These are phyloP conservation scores for Pestalotiopsis sp. DNA, from an alignment of 2,329 filamentous ascomycete genomes.

Conservation along the genomic window DNA sequence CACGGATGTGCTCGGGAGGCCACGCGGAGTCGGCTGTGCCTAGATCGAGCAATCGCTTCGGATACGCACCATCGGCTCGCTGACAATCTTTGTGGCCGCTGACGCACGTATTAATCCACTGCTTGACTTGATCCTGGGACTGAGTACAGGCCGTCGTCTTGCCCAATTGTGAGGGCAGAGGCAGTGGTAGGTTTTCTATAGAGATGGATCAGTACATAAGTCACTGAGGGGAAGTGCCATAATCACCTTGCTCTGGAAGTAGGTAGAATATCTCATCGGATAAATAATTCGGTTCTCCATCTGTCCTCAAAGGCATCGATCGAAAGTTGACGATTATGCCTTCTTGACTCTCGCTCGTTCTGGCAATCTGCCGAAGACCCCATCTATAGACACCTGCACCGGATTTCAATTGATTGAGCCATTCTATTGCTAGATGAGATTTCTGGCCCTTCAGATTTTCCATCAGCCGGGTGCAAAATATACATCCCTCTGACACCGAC, in stretches of 20 bases:
- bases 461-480: background rate
- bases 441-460: background rate
- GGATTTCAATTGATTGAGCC: background rate
- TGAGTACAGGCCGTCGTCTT: background rate
- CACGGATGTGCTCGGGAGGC: background rate
- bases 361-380: background rate
- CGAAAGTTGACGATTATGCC: background rate
- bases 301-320: background rate
- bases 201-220: background rate
- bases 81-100: background rate
- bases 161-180: background rate
- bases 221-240: background rate
- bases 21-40: background rate
- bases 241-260: background rate
- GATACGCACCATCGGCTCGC: background rate
- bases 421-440: background rate
- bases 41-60: background rate
- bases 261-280: background rate
- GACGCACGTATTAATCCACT: background rate
- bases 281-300: background rate
- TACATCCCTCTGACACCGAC: background rate
- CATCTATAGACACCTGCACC: background rate
- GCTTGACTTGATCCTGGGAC: background rate
- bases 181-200: background rate
- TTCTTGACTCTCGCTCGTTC: background rate